Base-by-base conservation (phyloP, 495 filamentous ascomycete genomes). In the Pseudevernia furfuracea region DNA sequence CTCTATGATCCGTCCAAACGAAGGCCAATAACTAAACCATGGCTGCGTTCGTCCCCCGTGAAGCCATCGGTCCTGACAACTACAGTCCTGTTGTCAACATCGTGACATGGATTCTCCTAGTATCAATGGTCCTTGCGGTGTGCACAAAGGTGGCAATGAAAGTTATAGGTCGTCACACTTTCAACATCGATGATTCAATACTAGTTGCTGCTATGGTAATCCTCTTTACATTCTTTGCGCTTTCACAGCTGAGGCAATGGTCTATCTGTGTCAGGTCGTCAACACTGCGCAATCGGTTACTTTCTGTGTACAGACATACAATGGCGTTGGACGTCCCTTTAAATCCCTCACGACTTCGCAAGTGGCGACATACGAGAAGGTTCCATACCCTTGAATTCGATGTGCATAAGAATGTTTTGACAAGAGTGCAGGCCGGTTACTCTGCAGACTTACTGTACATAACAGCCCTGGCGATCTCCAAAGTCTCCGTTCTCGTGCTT, bases 401-500 rank as follows among this genome's bases (percentile, higher is more conserved):
- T 44, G 34, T 36, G n/a, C 4, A 32, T n/a, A 4, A 12, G 2
- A 25, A 2, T 19, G 28, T 4, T 25, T 1, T 63, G 11, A 67
- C 43, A 21, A 3, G 14, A 19, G 3, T 1, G 0, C 30, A 79
- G 75, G 67, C 71, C 28, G 68, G 72, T 37, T 79, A 78, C 53
- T 68, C 72, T 41, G 69, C 72, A 3, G 67, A 68, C 6, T 59
- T 76, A 17, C 71, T 79, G 8, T 73, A 73, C 39, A 68, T 77
- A 21, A 10, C 64, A 36, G 65, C 66, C 59, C 69, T 77, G 21
- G 69, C 67, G 11, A 66, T 69, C 19, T 73, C 76, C 17, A 78
- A 79, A 66, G 67, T 74, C 21, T 73, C 75, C 7, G 63, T 76
- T 5, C 59, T 74, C 23, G 64, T 70, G 3, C 74, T 77, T 46